phyloP scores from a whole-genome alignment of 1,139 yeast genomes.

The Diutina catenulata region DNA sequence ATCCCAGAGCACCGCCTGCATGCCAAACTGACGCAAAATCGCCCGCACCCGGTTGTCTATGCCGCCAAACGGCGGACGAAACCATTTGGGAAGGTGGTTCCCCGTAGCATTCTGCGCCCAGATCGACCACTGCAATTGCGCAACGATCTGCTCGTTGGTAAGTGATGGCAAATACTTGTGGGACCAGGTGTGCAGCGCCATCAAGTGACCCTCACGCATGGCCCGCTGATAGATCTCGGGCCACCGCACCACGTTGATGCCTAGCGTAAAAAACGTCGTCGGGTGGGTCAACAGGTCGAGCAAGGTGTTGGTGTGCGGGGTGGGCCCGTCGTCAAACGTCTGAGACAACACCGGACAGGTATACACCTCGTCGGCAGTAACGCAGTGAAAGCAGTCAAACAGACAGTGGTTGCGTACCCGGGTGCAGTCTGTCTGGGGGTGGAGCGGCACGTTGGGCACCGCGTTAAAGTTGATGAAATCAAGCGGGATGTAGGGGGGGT shows the following conservation, averaged over 20 bases:
- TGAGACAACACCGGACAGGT: slow-evolving; percentile 70
- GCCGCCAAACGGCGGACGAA: slow-evolving; percentile 95
- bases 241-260: slow-evolving; percentile 61
- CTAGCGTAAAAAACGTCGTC: slow-evolving; percentile 77
- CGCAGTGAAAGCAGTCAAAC: slow-evolving; percentile 78
- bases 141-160: slow-evolving; percentile 67
- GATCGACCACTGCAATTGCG: slow-evolving; percentile 88
- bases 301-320: slow-evolving; percentile 19
- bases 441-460: slow-evolving; percentile 31
- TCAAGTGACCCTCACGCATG: slow-evolving; percentile 53
- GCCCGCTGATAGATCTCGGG: slow-evolving; percentile 63
- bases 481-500: slow-evolving; percentile 80
- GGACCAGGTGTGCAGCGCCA: slow-evolving; percentile 91
- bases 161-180: slow-evolving; percentile 75
- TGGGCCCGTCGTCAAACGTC: slow-evolving; percentile 94
- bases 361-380: slow-evolving; percentile 63
- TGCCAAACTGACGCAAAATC: slow-evolving; percentile 73
- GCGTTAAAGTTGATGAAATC: slow-evolving; percentile 49
- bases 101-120: slow-evolving; percentile 99
- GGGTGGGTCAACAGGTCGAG: slow-evolving; percentile 8
- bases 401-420: slow-evolving; percentile 44
- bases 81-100: slow-evolving; percentile 81
- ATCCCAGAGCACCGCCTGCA: slow-evolving; percentile 87
- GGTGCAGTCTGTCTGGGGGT: slow-evolving; percentile 53
- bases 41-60: slow-evolving; percentile 75